Base-by-base conservation (phyloP, 192 early-diverging fungal species). In the Linnemannia elongata region DNA sequence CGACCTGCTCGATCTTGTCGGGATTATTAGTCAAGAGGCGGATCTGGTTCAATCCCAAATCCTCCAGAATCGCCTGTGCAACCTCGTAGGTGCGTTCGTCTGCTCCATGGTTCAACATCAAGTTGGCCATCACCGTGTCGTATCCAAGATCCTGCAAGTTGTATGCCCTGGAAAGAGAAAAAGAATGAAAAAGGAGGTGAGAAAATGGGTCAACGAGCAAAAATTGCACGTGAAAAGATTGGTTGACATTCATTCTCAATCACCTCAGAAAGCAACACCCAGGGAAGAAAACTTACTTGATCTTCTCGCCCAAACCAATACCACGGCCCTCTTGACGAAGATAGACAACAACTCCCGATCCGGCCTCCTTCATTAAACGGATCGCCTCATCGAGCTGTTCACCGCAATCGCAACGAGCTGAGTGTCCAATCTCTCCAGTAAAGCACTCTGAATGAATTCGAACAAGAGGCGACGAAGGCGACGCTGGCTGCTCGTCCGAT, bases 381-480 rank as follows among this genome's bases (percentile, higher is more conserved):
- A 98, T 98, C 1, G 98, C 96, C 83, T 96, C 95, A 72, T 97
- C 94, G 74, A 99, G 90, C 83, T 99, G 98, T 79, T 97, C 97
- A 20, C 95, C 97, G 89, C 98, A 99, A 88, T 99, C 98, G 81
- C 98, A 99, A 15, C 98, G 93, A 74, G 93, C 93, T 15, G 95
- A 96, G 33, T 95, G 94, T 5, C 98, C 93, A 0, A 97, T 98
- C 82, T 99, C 98, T 66, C 98, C 97, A 0, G 98, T 99, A 78
- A 98, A 98, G 83, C 98, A 99, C 82, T 97, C 97, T 1, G 97
- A 98, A 83, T 99, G 98, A 63, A 99, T 97, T 33, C 98, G 94
- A 17, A 95, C 96, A 54, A 99, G 82, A 35, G 97, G 97, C 1
- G 91, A 72, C 33, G 74, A 63, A 4, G 76, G 22, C 15, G 63